Conservation (phyloP, 2,329 filamentous ascomycete species). For the Cercospora sesami region DNA sequence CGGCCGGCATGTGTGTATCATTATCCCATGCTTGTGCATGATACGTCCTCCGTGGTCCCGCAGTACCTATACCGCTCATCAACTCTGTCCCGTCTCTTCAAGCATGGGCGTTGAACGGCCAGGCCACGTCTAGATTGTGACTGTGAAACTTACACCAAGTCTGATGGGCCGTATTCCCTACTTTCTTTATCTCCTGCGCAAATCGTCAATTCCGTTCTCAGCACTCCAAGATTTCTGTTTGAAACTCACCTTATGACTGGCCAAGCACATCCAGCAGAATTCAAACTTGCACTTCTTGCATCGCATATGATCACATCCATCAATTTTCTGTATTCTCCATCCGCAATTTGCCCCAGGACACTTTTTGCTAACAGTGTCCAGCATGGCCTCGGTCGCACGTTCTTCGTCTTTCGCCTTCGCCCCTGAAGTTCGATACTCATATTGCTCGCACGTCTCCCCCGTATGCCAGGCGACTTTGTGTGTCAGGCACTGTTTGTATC, state of each 20-base stretch:
- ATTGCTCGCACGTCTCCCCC: slow-evolving; percentile 44
- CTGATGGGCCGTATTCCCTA: slow-evolving; percentile 35
- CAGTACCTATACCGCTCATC: slow-evolving; percentile 6
- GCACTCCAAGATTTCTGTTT: no score
- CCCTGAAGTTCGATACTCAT: slow-evolving; percentile 38
- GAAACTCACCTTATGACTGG: slow-evolving; percentile 21
- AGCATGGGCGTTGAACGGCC: slow-evolving; percentile 50
- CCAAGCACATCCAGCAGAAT: slow-evolving; percentile 46
- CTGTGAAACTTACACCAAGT: slow-evolving; percentile 35
- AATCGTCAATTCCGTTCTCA: no score
- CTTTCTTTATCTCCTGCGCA: slow-evolving; percentile 32
- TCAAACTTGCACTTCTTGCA: slow-evolving; percentile 42
- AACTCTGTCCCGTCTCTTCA: slow-evolving; percentile 24
- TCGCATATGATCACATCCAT: slow-evolving; percentile 46
- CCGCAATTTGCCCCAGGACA: slow-evolving; percentile 42
- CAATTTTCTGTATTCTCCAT: slow-evolving; percentile 43
- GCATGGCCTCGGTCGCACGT: slow-evolving; percentile 32
- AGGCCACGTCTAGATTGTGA: slow-evolving; percentile 32
- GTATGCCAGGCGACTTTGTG: slow-evolving; percentile 43
- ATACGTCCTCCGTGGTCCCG: not conserved
- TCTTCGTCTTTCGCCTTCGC: slow-evolving; percentile 32
- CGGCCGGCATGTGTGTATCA: slow-evolving; percentile 5
- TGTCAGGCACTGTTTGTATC: slow-evolving; percentile 40
- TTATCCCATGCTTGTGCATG: slow-evolving; percentile 7
- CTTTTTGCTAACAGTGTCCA: slow-evolving; percentile 39